Conservation (phyloP, 2,329 filamentous ascomycete genomes). For the Arachnomyces sp. region DNA sequence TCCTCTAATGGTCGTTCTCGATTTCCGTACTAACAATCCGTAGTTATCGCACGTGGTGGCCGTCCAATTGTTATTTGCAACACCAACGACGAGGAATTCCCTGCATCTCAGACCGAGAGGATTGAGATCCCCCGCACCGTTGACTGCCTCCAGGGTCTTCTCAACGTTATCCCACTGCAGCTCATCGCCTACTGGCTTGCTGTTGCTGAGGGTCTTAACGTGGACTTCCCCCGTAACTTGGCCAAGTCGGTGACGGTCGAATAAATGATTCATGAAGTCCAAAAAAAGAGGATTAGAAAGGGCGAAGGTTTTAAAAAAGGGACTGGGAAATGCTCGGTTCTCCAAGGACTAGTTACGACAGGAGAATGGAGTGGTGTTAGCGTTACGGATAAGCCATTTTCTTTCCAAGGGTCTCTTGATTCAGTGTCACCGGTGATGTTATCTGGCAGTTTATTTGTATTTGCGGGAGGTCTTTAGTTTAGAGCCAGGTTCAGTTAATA, state of each 20-base stretch:
- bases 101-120: constrained; percentile 79
- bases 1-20: constrained; percentile 7
- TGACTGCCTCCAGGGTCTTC: constrained; percentile 87
- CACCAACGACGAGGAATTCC: constrained; percentile 79
- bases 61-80: constrained; percentile 99
- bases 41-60: constrained; percentile 88
- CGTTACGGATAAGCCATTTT: too few relatives aligned
- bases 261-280: constrained; percentile 45
- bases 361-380: too few relatives aligned
- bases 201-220: constrained; percentile 89
- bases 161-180: constrained; percentile 96
- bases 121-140: constrained; percentile 96
- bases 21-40: constrained; percentile 20
- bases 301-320: background rate
- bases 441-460: too few relatives aligned
- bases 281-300: background rate
- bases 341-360: too few relatives aligned
- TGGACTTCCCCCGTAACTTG: constrained; percentile 97
- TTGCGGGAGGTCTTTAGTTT: too few relatives aligned
- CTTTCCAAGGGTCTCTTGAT: too few relatives aligned
- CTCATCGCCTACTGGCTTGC: constrained; percentile 99
- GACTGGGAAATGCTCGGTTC: too few relatives aligned
- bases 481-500: too few relatives aligned
- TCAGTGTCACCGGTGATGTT: too few relatives aligned
- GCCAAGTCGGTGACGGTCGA: constrained; percentile 99